phyloP scores from a whole-genome alignment of 352 stramenopile species.

The Globisporangium perplexum region DNA sequence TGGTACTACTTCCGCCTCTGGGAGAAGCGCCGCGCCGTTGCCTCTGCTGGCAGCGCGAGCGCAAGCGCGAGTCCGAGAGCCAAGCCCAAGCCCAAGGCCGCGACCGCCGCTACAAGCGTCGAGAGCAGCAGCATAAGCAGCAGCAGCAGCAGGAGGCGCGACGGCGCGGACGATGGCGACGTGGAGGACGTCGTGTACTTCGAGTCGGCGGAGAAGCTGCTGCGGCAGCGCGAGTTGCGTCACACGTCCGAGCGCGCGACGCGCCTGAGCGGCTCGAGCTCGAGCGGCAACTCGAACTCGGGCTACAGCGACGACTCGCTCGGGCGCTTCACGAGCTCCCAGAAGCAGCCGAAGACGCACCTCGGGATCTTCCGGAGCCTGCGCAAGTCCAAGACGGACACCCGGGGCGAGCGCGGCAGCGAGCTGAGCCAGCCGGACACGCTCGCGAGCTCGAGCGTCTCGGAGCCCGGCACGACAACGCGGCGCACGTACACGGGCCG shows the following conservation, averaged over 20 bases:
- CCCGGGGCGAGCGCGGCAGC: constrained; percentile 12
- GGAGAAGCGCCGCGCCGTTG: constrained; percentile 61
- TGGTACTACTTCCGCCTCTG: constrained; percentile 83
- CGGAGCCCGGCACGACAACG: constrained; percentile 23
- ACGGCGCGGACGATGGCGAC: constrained; percentile 8
- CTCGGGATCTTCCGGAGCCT: constrained; percentile 34
- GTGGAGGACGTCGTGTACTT: constrained; percentile 47
- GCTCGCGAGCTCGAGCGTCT: constrained; percentile 28
- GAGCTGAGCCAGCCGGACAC: constrained; percentile 28
- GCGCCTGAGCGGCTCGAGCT: constrained; percentile 44
- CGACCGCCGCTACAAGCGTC: too few relatives aligned
- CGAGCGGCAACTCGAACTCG: constrained; percentile 42
- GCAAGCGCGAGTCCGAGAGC: constrained; percentile 8
- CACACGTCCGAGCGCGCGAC: constrained; percentile 38
- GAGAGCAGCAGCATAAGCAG: neutral
- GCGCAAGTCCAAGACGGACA: constrained; percentile 23
- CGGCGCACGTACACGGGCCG: constrained; percentile 66
- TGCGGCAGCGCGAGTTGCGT: constrained; percentile 27
- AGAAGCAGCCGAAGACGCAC: constrained; percentile 24
- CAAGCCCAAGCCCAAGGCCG: constrained; percentile 18
- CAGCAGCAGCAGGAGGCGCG: neutral
- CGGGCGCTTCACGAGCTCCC: neutral
- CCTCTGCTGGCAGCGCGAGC: neutral
- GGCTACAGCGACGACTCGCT: constrained; percentile 26
- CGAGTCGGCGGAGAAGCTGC: constrained; percentile 27